phyloP scores from a whole-genome alignment of 495 filamentous ascomycete genomes.

The Penicillium robsamsonii region DNA sequence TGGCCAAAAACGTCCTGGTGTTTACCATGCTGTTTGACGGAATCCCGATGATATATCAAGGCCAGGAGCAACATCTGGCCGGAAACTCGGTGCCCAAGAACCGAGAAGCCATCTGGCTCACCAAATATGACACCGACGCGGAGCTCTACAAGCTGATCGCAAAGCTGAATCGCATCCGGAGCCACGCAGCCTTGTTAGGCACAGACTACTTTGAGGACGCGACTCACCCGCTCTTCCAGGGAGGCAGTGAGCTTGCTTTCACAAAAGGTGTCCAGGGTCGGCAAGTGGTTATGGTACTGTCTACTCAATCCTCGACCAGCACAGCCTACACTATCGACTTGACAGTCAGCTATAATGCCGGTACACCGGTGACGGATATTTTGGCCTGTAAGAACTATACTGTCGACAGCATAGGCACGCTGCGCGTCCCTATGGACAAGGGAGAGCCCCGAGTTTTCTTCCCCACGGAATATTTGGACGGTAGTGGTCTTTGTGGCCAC shows the following conservation, averaged over 20 bases:
- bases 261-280: conserved; percentile 57
- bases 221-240: conserved; percentile 51
- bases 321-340: conserved; percentile 46
- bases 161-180: conserved; percentile 59
- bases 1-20: conserved; percentile 62
- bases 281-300: conserved; percentile 58
- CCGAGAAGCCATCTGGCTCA: conserved; percentile 74
- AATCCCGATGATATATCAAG: conserved; percentile 62
- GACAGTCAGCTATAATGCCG: conserved; percentile 36
- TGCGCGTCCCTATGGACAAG: conserved; percentile 45
- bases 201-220: conserved; percentile 48
- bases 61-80: conserved; percentile 70
- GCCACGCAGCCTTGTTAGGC: conserved; percentile 50
- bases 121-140: conserved; percentile 56
- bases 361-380: conserved; percentile 44
- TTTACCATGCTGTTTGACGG: conserved; percentile 70
- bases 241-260: conserved; percentile 57
- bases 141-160: conserved; percentile 60
- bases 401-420: conserved; percentile 41
- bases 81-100: conserved; percentile 60
- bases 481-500: conserved; percentile 41
- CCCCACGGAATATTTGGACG: conserved; percentile 27
- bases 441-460: conserved; percentile 53
- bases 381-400: conserved; percentile 46
- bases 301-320: conserved; percentile 52